Conservation (phyloP, 352 stramenopile species). For the Blastocystis sp. region DNA sequence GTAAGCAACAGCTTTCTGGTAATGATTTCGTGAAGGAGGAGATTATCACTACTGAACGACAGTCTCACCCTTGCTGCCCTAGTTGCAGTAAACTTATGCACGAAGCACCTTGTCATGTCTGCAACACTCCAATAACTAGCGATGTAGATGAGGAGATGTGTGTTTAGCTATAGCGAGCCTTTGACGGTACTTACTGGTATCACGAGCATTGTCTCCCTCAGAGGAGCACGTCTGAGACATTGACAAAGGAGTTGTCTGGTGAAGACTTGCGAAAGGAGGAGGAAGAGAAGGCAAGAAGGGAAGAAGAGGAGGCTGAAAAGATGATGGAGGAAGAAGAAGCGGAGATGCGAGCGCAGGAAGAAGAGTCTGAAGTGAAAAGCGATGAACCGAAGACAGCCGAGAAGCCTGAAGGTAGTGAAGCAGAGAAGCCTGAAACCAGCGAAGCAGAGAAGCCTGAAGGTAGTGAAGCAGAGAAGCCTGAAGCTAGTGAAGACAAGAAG, state of each 20-base stretch:
- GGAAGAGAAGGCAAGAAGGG: neutral
- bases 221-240: neutral
- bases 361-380: neutral
- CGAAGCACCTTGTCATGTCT: neutral
- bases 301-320: neutral
- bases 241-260: neutral
- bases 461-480: neutral
- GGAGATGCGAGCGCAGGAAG: neutral
- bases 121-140: neutral
- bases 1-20: conserved; percentile 13
- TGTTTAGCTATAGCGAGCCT: conserved; percentile 5
- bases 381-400: neutral
- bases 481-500: neutral
- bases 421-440: too few relatives aligned
- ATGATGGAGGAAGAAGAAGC: conserved; percentile 5
- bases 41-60: neutral
- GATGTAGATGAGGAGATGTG: neutral
- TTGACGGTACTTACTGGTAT: conserved; percentile 4
- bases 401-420: neutral
- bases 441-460: neutral
- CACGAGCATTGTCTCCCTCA: neutral
- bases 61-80: neutral
- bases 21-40: conserved; percentile 7
- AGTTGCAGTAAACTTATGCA: neutral
- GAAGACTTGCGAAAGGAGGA: neutral